Evolutionary conservation across 2,329 filamentous ascomycete genomes (phyloP), one percentile per base, ranked within the genome.

Genomic region (Cercospora sp.): DNA sequence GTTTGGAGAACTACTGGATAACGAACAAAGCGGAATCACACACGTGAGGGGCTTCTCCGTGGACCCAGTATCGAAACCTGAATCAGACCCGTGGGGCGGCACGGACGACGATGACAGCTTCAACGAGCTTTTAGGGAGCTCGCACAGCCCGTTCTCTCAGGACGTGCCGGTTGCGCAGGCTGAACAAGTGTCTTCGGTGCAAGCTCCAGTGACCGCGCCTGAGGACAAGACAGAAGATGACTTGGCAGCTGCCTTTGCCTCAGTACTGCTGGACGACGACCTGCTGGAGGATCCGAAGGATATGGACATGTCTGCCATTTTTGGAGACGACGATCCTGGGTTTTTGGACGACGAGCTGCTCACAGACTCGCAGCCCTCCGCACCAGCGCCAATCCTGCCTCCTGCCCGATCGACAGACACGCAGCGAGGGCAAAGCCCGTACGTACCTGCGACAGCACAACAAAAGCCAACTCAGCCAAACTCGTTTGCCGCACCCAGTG

Each of bases 311-410:
- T 82, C 87, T 28, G 85, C 85, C 1, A 89, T 94, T 72, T 89
- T 94, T 71, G 88, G 91, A 57, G 94, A 94, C 72, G 94, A 97
- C 77, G 91, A 92, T 71, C 91, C 94, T 75, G 93, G 92, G 0
- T 91, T 97, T 69, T 82, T 97, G 9, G 90, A 97, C 6, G 93
- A 94, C 66, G 84, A 75, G 32, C 37, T 71, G 10, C 61, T 70
- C n/a, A 58, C 66, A 21, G 60, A 67, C 9, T 13, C 62, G 21
- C 55, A 65, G 8, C 63, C 70, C 30, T 58, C 62, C 7, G 65
- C 58, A 13, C 66, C 63, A 16, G 68, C 70, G 5, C 66, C 68
- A 55, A 30, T 63, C 21, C 30, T 61, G 28, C 63, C 67, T 24
- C 45, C 57, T 1, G 58, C 26, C 24, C 61, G 66, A 45, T 53